Base-by-base conservation (phyloP, 2,329 filamentous ascomycete species). In the Westerdykella sp. region DNA sequence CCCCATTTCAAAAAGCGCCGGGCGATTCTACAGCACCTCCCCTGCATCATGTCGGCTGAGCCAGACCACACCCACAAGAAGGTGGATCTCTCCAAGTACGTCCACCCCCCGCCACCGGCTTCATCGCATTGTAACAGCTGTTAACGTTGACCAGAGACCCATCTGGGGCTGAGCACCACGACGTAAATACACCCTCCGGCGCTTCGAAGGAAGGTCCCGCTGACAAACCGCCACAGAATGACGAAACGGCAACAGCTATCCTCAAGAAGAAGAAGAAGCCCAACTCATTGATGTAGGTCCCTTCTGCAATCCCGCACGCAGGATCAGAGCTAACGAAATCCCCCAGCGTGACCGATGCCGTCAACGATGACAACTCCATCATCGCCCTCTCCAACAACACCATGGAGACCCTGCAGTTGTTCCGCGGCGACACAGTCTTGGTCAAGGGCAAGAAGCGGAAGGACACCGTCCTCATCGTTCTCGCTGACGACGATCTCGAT, bases 231-330 rank as follows among this genome's bases (percentile, higher is more conserved):
- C 55, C 53, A 53, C 54, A 94, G 83, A 83, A 88, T 62, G 87
- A 96, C 69, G 93, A 95, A 67, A 88, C 84, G 50, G 82, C 93
- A 41, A 98, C 93, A 37, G 93, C 93, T 57, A 98, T 98, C 61
- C 81, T 98, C 64, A 97, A 96, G 78, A 97, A 97, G 81, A 98
- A 98, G 85, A 98, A 98, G 90, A 98, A 98, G 87, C 90, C 90
- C 61, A 98, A 98, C 74, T 94, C 91, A 66, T 74, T 98, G 69
- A 95, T 98, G 89, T 95, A 78, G 69, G 84, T 70, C 58, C 53
- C 36, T 47, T 36, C 10, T 12, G 10, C 1, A 5, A 13, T 34
- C 23, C 16, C 5, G 3, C 10, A 35, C 4, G 25, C 11, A 41
- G 6, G 6, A 14, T 16, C 13, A 23, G 9, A 15, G 49, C 60